Base-by-base conservation (phyloP, 2,329 filamentous ascomycete genomes). In the Scedosporium boydii region DNA sequence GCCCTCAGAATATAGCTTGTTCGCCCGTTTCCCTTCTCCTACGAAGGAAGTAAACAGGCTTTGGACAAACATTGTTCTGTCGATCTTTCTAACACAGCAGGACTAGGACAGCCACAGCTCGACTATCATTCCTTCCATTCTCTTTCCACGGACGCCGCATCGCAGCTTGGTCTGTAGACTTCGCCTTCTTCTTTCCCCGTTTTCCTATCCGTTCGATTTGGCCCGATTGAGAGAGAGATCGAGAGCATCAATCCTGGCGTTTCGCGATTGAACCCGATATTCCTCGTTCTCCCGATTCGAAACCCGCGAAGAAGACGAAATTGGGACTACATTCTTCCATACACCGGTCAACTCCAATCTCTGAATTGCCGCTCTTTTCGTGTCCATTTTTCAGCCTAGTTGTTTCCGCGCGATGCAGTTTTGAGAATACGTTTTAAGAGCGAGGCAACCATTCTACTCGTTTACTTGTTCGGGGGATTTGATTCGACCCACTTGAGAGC, bases 1-100 rank as follows among this genome's bases (percentile, higher is more conserved):
- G 63, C 69, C 72, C 70, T 72, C 72, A 73, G 68, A 61, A 60
- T 67, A 65, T 65, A 65, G 62, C 66, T 67, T 65, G 70, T 69
- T 70, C 69, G 74, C 44, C 63, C 58, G 53, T 55, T 55, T 9
- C 44, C 60, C 51, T 34, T 23, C 34, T 44, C 57, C n/a, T 26
- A 3, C 51, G 14, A 61, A 6, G 27, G 48, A 4, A 34, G 41
- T 34, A 55, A 55, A 42, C 23, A 61, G 5, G 4, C 12, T n/a
- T 23, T n/a, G 57, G 48, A 29, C 53, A 68, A 69, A 67, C 64
- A 61, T 66, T 68, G 65, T 68, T 69, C 66, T 65, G 68, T 64
- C 66, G 68, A 38, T 67, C 68, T 66, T 64, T 65, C 63, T 60
- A 63, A 63, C 67, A 64, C 67, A 63, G 64, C 65, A 60, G 63